Evolutionary conservation across 75 land plant species (phyloP), one percentile per base, ranked within the genome.

Genomic region (Pseudotsuga menziesii): DNA sequence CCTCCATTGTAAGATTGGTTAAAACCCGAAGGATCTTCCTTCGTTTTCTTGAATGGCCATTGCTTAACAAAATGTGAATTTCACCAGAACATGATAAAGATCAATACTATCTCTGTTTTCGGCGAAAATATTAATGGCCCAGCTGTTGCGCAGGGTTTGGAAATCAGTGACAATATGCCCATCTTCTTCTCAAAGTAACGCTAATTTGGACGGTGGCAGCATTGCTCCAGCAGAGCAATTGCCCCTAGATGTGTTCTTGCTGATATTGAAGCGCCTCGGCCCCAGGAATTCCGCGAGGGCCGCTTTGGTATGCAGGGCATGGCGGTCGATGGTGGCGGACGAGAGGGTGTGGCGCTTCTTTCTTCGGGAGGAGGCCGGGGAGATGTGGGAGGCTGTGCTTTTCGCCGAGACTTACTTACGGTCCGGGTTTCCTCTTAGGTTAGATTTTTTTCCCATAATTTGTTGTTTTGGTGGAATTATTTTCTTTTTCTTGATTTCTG

Each of bases 401-500:
- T 94, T 94, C 75, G 79, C 85, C 4, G 97, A 94, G 76, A 86
- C 77, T 3, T 82, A 69, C 41, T 67, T 94, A 79, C 76, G 91
- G 63, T 73, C 77, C 1, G 92, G 90, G 5, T 76, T 64, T 72
- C 86, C 89, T 61, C 76, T 80, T 11, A 78, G 55, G 97, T 94
- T 22, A 82, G 83, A 75, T 39, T 6, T 48, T 48, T 13, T 29
- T 27, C 0, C 35, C 14, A 7, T 27, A 16, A 54, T 25, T 13
- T 48, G 17, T 52, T 20, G 32, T 29, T 29, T 29, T 29, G 32
- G 32, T 29, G 32, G 32, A 29, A 29, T 29, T 29, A 0, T 29
- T 29, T 4, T 5, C 48, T 41, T 41, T 41, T 41, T 41, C 5
- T 5, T 41, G 5, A 41, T 41, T 41, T 41, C 48, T 41, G 7